Conservation (phyloP, 495 filamentous ascomycete species). For the Penicillium waksmanii region DNA sequence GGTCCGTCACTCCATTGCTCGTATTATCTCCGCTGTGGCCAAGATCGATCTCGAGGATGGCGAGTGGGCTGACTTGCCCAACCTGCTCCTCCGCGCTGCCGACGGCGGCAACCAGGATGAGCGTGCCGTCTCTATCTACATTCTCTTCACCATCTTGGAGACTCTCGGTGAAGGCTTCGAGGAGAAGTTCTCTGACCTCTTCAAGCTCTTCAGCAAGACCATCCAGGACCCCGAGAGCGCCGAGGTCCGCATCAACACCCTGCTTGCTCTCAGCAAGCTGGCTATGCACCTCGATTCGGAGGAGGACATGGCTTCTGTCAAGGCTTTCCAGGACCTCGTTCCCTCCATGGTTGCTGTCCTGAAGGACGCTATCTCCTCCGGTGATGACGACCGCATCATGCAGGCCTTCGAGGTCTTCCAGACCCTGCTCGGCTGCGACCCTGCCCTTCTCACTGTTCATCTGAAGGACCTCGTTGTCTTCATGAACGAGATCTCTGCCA, state of each 20-base stretch:
- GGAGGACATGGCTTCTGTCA: constrained; percentile 72
- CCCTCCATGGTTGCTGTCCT: constrained; percentile 89
- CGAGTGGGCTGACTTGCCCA: constrained; percentile 82
- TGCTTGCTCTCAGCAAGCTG: constrained; percentile 87
- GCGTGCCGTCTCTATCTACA: constrained; percentile 88
- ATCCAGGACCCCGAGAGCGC: constrained; percentile 89
- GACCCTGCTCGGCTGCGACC: constrained; percentile 87
- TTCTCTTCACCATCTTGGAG: constrained; percentile 89
- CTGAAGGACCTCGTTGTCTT: constrained; percentile 91
- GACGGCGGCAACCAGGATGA: constrained; percentile 71
- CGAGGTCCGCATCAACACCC: constrained; percentile 91
- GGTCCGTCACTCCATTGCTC: constrained; percentile 82
- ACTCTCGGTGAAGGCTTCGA: constrained; percentile 76
- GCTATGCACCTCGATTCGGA: constrained; percentile 87
- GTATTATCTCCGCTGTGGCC: constrained; percentile 85
- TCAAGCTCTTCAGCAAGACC: constrained; percentile 82
- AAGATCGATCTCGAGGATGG: constrained; percentile 83
- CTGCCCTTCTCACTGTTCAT: constrained; percentile 77
- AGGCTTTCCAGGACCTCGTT: constrained; percentile 73
- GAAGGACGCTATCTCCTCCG: constrained; percentile 74
- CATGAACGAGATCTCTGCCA: constrained; percentile 85
- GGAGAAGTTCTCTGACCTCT: constrained; percentile 75
- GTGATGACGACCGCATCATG: constrained; percentile 83
- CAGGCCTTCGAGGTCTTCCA: constrained; percentile 98
- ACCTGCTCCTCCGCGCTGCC: constrained; percentile 72